Percentiles rank a stretch among this genome's conserved stretches.
Evolutionary conservation across 257 asterid species (phyloP).

Genomic region (Gynochthodes officinalis): DNA sequence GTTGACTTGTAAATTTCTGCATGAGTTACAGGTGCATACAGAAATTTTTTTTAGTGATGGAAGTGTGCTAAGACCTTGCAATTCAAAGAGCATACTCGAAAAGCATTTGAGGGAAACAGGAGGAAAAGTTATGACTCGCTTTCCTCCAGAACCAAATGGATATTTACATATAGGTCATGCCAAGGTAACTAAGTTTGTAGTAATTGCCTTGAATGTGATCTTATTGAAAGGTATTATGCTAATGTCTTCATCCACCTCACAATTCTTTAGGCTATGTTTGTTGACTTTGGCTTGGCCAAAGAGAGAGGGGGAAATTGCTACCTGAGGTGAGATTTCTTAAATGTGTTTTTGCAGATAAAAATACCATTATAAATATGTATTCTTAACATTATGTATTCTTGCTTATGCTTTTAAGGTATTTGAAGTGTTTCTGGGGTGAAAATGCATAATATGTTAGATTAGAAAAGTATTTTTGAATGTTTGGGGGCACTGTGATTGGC

Average conservation of each 20-base stretch:
- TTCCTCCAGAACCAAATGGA: slow-evolving; percentile 99
- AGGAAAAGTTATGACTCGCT: slow-evolving; percentile 80
- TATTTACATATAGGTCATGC: slow-evolving; percentile 96
- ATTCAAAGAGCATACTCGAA: slow-evolving; percentile 73
- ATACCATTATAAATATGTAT: not conserved
- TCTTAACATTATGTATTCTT: not conserved
- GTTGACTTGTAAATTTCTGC: not conserved
- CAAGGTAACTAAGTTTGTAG: slow-evolving; percentile 51
- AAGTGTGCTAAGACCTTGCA: slow-evolving; percentile 77
- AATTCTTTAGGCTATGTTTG: slow-evolving; percentile 88
- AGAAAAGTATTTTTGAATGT: not conserved
- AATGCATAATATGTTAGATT: not conserved
- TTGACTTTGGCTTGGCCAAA: slow-evolving; percentile 93
- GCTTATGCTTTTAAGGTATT: not conserved
- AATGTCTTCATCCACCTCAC: slow-evolving; percentile 2
- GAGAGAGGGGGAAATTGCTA: slow-evolving; percentile 96
- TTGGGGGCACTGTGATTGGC: not conserved
- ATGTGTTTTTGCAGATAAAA: not conserved
- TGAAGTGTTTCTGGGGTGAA: not conserved
- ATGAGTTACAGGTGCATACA: slow-evolving; percentile 68
- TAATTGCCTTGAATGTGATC: slow-evolving; percentile 10
- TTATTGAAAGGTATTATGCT: slow-evolving; percentile 12
- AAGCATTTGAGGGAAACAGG: slow-evolving; percentile 74
- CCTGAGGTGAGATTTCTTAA: slow-evolving; percentile 54
- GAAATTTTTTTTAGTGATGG: slow-evolving; percentile 89